Conservation (phyloP, 805 yeast genomes). For the Saccharomycopsis sp. region DNA sequence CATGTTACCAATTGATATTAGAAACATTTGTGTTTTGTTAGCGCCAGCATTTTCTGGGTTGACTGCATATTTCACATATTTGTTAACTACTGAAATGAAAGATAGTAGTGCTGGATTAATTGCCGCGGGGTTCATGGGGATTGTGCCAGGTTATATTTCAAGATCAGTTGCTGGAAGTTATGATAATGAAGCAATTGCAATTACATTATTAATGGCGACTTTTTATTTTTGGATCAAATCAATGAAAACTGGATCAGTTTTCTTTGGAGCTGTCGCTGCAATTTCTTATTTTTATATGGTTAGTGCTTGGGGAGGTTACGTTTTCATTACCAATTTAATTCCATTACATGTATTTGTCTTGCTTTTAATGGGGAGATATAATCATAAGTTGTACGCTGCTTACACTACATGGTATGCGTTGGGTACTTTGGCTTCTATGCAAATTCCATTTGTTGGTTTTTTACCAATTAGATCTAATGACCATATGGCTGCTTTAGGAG, state of each 20-base stretch:
- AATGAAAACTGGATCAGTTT: constrained; percentile 80
- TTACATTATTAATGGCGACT: constrained; percentile 89
- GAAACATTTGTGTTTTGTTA: constrained; percentile 90
- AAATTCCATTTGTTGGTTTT: constrained; percentile 97
- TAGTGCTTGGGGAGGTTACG: constrained; percentile 99
- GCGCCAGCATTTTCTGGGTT: constrained; percentile 96
- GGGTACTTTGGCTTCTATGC: constrained; percentile 98
- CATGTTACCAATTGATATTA: constrained; percentile 83
- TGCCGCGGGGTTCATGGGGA: constrained; percentile 92
- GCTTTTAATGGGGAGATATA: constrained; percentile 90
- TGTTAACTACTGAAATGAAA: constrained; percentile 84
- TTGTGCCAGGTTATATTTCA: constrained; percentile 97
- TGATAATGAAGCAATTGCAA: constrained; percentile 98
- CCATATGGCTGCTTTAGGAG: constrained; percentile 97
- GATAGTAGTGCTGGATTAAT: constrained; percentile 83
- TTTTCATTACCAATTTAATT: constrained; percentile 93
- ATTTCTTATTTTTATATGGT: constrained; percentile 96
- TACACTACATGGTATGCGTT: constrained; percentile 95
- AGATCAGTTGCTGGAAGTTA: constrained; percentile 98
- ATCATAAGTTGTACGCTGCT: constrained; percentile 74
- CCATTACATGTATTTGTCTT: constrained; percentile 92
- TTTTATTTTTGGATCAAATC: constrained; percentile 95
- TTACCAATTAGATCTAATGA: constrained; percentile 95
- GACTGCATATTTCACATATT: constrained; percentile 84
- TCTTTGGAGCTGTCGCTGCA: constrained; percentile 79